Evolutionary conservation across 805 yeast species (phyloP).

Genomic region (Cyberlindnera subsufficiens): DNA sequence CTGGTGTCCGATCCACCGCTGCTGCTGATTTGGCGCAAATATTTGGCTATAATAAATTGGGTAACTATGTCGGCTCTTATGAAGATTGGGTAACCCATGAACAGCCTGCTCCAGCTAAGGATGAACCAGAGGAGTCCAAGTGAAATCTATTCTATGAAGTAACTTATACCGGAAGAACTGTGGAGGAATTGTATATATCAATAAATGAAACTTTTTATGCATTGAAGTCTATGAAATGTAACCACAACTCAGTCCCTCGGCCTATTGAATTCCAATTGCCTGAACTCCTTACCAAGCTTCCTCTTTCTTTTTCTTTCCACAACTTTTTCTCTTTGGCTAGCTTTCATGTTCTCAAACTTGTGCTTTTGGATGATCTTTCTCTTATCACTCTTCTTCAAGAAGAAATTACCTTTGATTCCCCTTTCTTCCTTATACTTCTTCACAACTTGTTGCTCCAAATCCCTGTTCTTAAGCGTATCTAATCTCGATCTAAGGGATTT

Average conservation of each 20-base stretch:
- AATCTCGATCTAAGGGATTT: slow-evolving; percentile 64
- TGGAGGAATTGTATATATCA: neutral
- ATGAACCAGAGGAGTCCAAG: slow-evolving; percentile 3
- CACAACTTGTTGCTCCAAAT: slow-evolving; percentile 65
- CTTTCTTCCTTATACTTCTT: slow-evolving; percentile 44
- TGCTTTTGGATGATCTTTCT: slow-evolving; percentile 71
- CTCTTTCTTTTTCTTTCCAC: slow-evolving; percentile 86
- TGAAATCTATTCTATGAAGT: neutral
- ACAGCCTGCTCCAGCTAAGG: slow-evolving; percentile 20
- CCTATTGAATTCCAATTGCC: slow-evolving; percentile 36
- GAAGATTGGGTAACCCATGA: slow-evolving; percentile 69
- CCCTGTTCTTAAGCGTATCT: slow-evolving; percentile 66
- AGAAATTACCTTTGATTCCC: slow-evolving; percentile 48
- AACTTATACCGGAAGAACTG: too few relatives aligned
- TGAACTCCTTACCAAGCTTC: slow-evolving; percentile 77
- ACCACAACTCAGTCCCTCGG: slow-evolving; percentile 12
- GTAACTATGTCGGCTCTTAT: slow-evolving; percentile 82
- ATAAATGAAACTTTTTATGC: neutral
- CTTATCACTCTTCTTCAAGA: slow-evolving; percentile 64
- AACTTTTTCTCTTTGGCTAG: slow-evolving; percentile 69
- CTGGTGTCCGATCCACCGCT: slow-evolving; percentile 85
- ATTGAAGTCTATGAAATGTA: neutral
- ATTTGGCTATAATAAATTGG: slow-evolving; percentile 79
- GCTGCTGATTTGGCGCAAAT: slow-evolving; percentile 90
- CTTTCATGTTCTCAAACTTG: slow-evolving; percentile 69